A percentile compares a stretch with the other conserved stretches of the same genome.
phyloP scores from a whole-genome alignment of 2,329 filamentous ascomycete species.

The Beauveria medogensis region DNA sequence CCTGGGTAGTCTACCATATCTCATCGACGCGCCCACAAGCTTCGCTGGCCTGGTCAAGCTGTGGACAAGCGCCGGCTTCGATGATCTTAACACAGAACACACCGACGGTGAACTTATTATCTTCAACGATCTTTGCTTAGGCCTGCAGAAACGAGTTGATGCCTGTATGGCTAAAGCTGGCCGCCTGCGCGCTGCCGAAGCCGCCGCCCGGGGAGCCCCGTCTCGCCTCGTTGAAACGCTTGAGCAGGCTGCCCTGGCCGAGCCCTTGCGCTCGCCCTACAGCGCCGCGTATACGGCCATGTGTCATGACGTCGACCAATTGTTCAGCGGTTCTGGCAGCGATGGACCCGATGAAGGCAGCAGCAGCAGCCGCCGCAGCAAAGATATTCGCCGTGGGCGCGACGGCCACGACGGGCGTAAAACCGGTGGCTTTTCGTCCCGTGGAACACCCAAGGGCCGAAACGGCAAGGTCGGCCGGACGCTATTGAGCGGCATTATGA shows the following conservation, averaged over 20 bases:
- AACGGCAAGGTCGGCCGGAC: slow-evolving; percentile 34
- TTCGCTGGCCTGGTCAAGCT: slow-evolving; percentile 77
- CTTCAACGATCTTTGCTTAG: slow-evolving; percentile 44
- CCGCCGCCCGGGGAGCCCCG: slow-evolving; percentile 20
- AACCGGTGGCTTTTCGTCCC: slow-evolving; percentile 18
- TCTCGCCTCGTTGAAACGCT: slow-evolving; percentile 39
- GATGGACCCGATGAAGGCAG: slow-evolving; percentile 27
- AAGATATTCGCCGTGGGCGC: slow-evolving; percentile 23
- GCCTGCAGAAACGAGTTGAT: slow-evolving; percentile 42
- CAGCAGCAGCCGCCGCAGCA: slow-evolving; percentile 21
- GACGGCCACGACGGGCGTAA: slow-evolving; percentile 22
- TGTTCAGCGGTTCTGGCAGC: slow-evolving; percentile 45
- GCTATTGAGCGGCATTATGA: slow-evolving; percentile 37
- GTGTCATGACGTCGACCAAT: slow-evolving; percentile 24
- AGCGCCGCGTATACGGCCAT: slow-evolving; percentile 12
- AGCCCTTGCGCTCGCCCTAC: slow-evolving; percentile 13
- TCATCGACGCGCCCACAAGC: slow-evolving; percentile 81
- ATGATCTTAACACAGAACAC: slow-evolving; percentile 26
- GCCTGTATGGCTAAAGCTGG: slow-evolving; percentile 44
- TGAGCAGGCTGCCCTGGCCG: slow-evolving; percentile 35
- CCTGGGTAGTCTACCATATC: slow-evolving; percentile 84
- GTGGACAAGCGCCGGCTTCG: slow-evolving; percentile 55
- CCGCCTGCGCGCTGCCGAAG: slow-evolving; percentile 31
- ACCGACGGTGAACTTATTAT: slow-evolving; percentile 43
- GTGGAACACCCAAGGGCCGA: slow-evolving; percentile 26